Evolutionary conservation across 129 eudicot species (phyloP).

Genomic region (Tagetes erecta): DNA sequence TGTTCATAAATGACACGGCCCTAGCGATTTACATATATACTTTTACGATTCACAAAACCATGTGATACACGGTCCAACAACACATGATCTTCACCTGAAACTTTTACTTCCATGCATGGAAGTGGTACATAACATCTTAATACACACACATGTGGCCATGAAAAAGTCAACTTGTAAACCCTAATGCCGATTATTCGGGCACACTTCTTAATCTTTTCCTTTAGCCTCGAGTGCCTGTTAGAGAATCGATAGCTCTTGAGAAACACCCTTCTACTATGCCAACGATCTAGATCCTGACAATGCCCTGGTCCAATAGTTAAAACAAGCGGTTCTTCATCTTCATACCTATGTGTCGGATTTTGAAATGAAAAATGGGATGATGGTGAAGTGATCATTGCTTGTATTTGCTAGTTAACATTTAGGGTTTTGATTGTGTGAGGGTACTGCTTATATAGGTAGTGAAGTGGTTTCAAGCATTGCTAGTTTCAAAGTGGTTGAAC

Average conservation of each 20-base stretch:
- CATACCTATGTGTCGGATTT: conserved; percentile 1
- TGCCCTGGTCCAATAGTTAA: conserved; percentile 1
- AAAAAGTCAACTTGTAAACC: conserved; percentile 33
- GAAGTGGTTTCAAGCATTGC: not conserved
- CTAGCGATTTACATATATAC: not conserved
- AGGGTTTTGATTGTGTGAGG: conserved; percentile 1
- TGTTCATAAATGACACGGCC: not conserved
- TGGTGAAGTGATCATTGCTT: conserved; percentile 34
- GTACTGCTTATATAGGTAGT: not conserved
- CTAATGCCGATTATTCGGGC: conserved; percentile 27
- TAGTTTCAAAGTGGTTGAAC: conserved; percentile 37
- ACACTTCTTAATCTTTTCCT: conserved; percentile 31
- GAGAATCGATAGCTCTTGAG: conserved; percentile 35
- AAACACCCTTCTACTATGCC: conserved; percentile 41
- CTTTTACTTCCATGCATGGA: conserved; percentile 24
- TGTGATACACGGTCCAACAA: conserved; percentile 20
- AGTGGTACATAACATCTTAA: conserved; percentile 38
- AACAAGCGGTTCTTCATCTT: conserved; percentile 30
- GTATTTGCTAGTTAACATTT: conserved; percentile 15
- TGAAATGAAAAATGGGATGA: conserved; percentile 11
- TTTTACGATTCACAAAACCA: conserved; percentile 4
- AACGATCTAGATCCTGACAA: conserved; percentile 27
- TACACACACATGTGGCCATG: conserved; percentile 37
- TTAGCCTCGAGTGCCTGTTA: conserved; percentile 6
- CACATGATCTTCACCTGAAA: conserved; percentile 1